Evolutionary conservation across 768 basidiomycete species (phyloP).

Genomic region (Leccinum truebloodii): DNA sequence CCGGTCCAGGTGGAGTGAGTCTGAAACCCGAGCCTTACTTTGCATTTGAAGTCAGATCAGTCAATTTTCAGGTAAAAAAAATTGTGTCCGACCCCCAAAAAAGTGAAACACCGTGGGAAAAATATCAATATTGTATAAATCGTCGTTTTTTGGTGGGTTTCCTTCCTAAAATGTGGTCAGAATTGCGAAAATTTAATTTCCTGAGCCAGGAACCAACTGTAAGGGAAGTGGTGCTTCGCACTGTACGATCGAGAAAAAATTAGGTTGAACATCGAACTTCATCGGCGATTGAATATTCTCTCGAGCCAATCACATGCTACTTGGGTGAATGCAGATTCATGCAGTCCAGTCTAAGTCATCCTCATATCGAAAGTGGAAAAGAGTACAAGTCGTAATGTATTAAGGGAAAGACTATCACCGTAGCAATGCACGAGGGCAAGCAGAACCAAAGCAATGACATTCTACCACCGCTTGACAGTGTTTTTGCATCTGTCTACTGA

Average conservation of each 20-base stretch:
- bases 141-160: too few species aligned
- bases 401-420: slow-evolving; percentile 15
- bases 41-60: too few species aligned
- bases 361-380: slow-evolving; percentile 8
- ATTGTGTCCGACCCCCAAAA: too few species aligned
- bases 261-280: not conserved
- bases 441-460: slow-evolving; percentile 20
- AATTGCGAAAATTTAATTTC: too few species aligned
- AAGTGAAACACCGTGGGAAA: too few species aligned
- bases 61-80: too few species aligned
- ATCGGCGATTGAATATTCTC: not conserved
- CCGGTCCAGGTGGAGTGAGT: too few species aligned
- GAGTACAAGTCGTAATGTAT: slow-evolving; percentile 25
- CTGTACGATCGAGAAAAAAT: not conserved
- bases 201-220: too few species aligned
- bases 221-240: too few species aligned
- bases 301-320: not conserved
- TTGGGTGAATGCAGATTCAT: not conserved
- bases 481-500: slow-evolving; percentile 21
- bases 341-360: not conserved
- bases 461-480: slow-evolving; percentile 30
- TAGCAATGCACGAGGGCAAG: slow-evolving; percentile 17
- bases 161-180: too few species aligned
- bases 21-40: too few species aligned
- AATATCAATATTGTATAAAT: too few species aligned